Conservation (phyloP, 2,329 filamentous ascomycete species). For the Purpureocillium lavendulum region DNA sequence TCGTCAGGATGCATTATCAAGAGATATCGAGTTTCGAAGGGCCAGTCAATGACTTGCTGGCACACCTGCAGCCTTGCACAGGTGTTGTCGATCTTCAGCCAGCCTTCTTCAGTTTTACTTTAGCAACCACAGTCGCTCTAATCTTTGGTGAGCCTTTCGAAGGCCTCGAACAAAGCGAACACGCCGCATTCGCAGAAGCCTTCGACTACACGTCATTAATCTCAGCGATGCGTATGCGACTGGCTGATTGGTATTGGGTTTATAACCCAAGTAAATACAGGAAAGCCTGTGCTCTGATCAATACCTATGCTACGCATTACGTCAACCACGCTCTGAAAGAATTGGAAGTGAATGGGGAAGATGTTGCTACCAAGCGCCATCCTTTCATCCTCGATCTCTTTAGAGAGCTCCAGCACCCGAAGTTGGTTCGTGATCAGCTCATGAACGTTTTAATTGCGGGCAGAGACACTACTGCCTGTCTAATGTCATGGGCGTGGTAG, state of each 20-base stretch:
- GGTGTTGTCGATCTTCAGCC: background rate
- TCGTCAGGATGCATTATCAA: conserved; percentile 1
- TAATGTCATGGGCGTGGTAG: background rate
- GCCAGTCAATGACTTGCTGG: background rate
- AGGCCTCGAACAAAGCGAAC: background rate
- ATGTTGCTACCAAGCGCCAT: background rate
- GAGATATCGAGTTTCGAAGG: background rate
- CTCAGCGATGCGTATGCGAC: background rate
- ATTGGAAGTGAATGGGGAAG: background rate
- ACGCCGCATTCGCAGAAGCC: background rate
- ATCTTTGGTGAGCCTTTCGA: background rate
- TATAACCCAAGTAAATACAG: background rate
- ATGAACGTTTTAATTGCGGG: background rate
- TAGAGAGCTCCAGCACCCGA: background rate
- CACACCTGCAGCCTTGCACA: background rate
- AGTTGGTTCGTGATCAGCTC: background rate
- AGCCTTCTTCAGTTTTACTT: background rate
- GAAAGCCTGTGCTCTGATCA: background rate
- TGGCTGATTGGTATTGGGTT: background rate
- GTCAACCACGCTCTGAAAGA: background rate
- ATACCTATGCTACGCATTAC: background rate
- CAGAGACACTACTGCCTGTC: background rate
- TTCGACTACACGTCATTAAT: background rate
- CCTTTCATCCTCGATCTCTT: background rate
- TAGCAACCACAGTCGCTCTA: background rate